Evolutionary conservation across 2,329 filamentous ascomycete genomes (phyloP).

Genomic region (Arthrinium phaeospermum): DNA sequence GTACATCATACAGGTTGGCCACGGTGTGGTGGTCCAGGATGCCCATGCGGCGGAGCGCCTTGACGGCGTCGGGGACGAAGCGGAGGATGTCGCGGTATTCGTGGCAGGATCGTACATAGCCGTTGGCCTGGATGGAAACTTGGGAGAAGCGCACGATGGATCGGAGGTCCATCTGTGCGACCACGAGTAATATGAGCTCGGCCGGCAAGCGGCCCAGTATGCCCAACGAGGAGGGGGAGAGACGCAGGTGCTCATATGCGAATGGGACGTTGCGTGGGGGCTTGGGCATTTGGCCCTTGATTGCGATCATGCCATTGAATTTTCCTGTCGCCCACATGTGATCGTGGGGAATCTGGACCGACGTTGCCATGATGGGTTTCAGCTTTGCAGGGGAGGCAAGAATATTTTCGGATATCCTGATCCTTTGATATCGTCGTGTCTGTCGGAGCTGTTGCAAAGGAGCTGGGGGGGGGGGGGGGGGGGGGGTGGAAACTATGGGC

Average conservation of each 20-base stretch:
- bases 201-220: background rate
- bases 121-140: background rate
- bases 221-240: background rate
- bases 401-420: no score
- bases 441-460: no score
- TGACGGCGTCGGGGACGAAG: background rate
- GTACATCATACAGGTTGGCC: background rate
- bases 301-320: background rate
- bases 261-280: background rate
- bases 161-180: background rate
- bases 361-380: no score
- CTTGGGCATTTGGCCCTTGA: background rate
- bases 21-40: background rate
- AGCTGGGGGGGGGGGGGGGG: no score
- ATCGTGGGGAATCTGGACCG: no score
- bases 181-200: background rate
- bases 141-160: background rate
- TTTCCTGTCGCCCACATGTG: background rate
- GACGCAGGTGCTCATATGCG: background rate
- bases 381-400: no score
- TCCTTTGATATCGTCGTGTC: no score
- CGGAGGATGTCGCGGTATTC: background rate
- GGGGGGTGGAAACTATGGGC: no score
- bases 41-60: background rate
- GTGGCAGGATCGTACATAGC: background rate